phyloP scores from a whole-genome alignment of 139 green algal species.

The Edaphochlamys debaryana region DNA sequence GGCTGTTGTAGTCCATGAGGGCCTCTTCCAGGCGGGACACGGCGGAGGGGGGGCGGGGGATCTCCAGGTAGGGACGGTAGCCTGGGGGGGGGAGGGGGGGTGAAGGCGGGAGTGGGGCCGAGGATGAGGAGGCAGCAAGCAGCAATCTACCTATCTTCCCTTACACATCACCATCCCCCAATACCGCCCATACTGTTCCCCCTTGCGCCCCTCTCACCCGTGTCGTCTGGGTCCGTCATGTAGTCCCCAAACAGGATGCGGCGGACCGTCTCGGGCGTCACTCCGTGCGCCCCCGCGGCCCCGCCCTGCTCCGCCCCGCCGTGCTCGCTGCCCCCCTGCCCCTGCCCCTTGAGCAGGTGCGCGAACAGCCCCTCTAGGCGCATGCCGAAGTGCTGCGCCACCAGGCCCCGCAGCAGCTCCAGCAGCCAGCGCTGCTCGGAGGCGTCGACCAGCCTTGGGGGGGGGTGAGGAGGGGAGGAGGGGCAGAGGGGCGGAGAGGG shows the following conservation, averaged over 20 bases:
- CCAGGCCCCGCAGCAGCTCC: slow-evolving; percentile 35
- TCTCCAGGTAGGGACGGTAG: slow-evolving; percentile 62
- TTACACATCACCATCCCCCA: too few species aligned
- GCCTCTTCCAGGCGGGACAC: slow-evolving; percentile 64
- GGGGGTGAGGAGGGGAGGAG: neutral
- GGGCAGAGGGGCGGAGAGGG: neutral
- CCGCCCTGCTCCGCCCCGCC: neutral
- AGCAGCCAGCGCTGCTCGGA: slow-evolving; percentile 65
- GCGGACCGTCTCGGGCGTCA: slow-evolving; percentile 56
- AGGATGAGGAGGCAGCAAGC: neutral
- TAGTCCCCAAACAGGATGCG: slow-evolving; percentile 81
- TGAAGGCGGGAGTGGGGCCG: neutral
- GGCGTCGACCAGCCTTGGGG: slow-evolving; percentile 53
- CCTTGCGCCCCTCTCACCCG: slow-evolving; percentile 31
- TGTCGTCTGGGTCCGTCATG: slow-evolving; percentile 45
- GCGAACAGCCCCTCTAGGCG: slow-evolving; percentile 55
- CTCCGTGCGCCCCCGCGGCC: neutral
- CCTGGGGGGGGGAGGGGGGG: slow-evolving; percentile 22
- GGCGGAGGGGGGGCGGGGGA: slow-evolving; percentile 51
- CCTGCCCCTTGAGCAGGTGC: slow-evolving; percentile 6
- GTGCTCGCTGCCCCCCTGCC: neutral
- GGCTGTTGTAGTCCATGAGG: slow-evolving; percentile 56
- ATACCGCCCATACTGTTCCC: too few species aligned
- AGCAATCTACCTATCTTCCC: too few species aligned
- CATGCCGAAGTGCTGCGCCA: slow-evolving; percentile 38